These are phyloP conservation scores for Botrytis pseudocinerea DNA, from an alignment of 2,329 filamentous ascomycete genomes.

Conservation along the genomic window DNA sequence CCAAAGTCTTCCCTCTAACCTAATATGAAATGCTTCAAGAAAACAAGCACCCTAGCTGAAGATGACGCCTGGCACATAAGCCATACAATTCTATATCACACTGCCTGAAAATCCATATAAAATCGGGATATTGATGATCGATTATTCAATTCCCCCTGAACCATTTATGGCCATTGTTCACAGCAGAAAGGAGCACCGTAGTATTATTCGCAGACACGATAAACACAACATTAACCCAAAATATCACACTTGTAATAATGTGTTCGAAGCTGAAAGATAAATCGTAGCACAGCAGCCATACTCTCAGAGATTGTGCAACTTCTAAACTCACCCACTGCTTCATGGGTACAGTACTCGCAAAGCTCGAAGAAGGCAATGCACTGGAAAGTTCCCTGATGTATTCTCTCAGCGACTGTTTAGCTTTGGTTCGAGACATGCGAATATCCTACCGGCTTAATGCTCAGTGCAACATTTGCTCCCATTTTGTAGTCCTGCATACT, in stretches of 20 bases:
- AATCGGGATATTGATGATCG: not conserved
- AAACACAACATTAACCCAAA: not conserved
- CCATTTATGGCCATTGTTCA: not conserved
- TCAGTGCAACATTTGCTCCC: not conserved
- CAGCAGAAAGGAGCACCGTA: not conserved
- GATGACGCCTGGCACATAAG: not conserved
- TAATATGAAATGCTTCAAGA: not conserved
- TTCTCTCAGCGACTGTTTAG: not conserved
- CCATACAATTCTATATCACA: not conserved
- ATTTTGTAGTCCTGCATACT: not conserved
- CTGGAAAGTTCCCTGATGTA: not conserved
- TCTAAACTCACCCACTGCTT: not conserved
- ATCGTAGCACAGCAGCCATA: not conserved
- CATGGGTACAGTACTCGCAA: not conserved
- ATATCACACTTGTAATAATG: not conserved
- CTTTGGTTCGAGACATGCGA: not conserved
- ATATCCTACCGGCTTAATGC: not conserved
- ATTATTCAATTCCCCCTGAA: too few species aligned
- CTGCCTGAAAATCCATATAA: not conserved
- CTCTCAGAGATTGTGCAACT: not conserved
- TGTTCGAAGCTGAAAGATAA: not conserved
- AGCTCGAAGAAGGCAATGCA: not conserved
- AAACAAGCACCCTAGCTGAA: too few species aligned
- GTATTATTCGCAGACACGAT: not conserved
- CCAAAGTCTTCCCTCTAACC: not conserved